Conservation (phyloP, 192 early-diverging fungal genomes). For the Coemansia sp. region DNA sequence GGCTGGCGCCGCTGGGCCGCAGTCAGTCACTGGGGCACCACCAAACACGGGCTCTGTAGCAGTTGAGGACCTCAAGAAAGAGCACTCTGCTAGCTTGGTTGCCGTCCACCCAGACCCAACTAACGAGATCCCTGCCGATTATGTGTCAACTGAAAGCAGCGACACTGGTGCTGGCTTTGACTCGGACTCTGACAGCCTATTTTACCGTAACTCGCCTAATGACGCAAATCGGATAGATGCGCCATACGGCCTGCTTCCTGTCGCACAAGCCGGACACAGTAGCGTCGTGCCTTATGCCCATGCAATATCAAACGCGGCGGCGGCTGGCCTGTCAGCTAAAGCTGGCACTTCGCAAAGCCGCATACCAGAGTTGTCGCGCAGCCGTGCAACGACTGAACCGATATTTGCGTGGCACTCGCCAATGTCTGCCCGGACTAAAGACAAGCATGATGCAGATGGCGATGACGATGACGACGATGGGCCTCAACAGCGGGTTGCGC, state of each 20-base stretch:
- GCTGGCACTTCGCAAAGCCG: neutral
- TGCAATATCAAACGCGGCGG: neutral
- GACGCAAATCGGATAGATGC: conserved; percentile 21
- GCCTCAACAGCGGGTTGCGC: neutral
- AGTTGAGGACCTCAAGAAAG: neutral
- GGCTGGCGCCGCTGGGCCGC: neutral
- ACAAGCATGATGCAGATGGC: neutral
- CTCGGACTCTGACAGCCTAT: conserved; percentile 28
- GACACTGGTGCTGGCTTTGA: neutral
- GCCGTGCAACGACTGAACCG: conserved; percentile 11
- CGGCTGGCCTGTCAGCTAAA: neutral
- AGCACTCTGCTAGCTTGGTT: neutral
- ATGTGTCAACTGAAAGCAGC: neutral
- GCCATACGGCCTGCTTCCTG: conserved; percentile 31
- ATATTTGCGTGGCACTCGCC: conserved; percentile 10
- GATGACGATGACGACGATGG: neutral
- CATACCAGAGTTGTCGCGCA: neutral
- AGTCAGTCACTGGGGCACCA: neutral
- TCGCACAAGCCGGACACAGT: neutral
- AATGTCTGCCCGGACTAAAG: neutral
- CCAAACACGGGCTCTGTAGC: neutral
- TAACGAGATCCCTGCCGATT: neutral
- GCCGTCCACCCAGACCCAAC: neutral
- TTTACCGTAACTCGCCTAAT: conserved; percentile 24
- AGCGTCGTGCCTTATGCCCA: neutral